Base-by-base conservation (phyloP, 2,329 filamentous ascomycete genomes). In the Paecilomyces variotii region DNA sequence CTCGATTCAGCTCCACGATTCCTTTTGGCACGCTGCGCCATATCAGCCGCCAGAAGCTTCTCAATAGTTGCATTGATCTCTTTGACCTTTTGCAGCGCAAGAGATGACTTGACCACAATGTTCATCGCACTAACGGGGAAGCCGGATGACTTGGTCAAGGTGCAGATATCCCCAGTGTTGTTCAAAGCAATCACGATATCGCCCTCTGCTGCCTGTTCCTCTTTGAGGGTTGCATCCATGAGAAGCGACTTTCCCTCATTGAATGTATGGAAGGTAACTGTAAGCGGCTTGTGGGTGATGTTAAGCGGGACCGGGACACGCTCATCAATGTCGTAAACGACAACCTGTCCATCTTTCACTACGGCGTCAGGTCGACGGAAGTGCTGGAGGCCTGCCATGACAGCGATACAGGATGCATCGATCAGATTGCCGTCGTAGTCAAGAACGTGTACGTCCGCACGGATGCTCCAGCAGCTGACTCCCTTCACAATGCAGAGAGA, bases 401-500 rank as follows among this genome's bases (percentile, higher is more conserved):
- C 86, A 30, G 90, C 91, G 56, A 97, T 83, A 71, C 92, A 97
- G 25, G 89, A 84, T 2, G 88, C 87, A 74, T 97, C 93, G 35
- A 94, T 85, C 50, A 99, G 80, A 66, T 92, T 93, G 56, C 94
- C 94, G 72, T 97, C 93, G 71, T 92, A 90, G 55, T 91, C 88
- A 53, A 97, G 82, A 53, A 97, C 86, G 75, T 99, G 94, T 25
- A 97, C 84, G 72, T 97, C 93, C 24, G 90, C 92, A 59, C 93
- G 87, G 62, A 99, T 82, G 61, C 88, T 88, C 86, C 94, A 99
- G 78, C 90, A 94, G 74, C 95, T 96, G 60, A 89, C 82, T 6
- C 90, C 92, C 10, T 94, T 91, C 28, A 97, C 82, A 25, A 99
- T 90, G 74, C 94, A 99, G 52, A 99, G 83, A 3, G 92, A 96